Evolutionary conservation across 108 stramenopile genomes (phyloP).

Genomic region (Skeletonema menzelii): DNA sequence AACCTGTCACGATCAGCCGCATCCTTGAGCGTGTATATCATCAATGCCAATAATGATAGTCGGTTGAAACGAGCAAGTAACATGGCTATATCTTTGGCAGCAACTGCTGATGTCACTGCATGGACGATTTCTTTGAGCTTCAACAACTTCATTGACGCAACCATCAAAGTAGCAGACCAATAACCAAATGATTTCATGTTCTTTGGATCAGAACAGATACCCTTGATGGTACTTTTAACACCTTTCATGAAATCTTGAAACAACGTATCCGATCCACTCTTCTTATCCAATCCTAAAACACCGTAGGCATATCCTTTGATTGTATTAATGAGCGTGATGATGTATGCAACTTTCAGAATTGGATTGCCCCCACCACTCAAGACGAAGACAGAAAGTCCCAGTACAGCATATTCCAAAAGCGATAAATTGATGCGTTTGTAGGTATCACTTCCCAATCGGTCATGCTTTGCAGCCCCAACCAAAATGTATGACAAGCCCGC

Average conservation of each 20-base stretch:
- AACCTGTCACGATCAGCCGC: constrained; percentile 69
- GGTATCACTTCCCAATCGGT: constrained; percentile 67
- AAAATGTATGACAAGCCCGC: constrained; percentile 53
- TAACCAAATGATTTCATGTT: constrained; percentile 37
- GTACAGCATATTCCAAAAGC: constrained; percentile 24
- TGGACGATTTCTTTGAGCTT: constrained; percentile 42
- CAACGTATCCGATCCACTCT: not conserved
- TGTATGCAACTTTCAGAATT: constrained; percentile 15
- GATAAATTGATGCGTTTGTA: constrained; percentile 67
- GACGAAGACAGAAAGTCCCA: constrained; percentile 19
- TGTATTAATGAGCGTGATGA: constrained; percentile 14
- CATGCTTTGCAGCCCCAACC: constrained; percentile 43
- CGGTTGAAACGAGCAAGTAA: constrained; percentile 42
- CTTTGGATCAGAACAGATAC: constrained; percentile 10
- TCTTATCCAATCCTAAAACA: constrained; percentile 48
- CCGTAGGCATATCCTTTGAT: constrained; percentile 58
- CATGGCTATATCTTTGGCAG: constrained; percentile 4
- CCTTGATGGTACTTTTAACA: constrained; percentile 10
- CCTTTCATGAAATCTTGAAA: constrained; percentile 16
- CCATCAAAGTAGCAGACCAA: constrained; percentile 28
- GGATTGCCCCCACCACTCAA: constrained; percentile 15
- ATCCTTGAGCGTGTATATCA: constrained; percentile 65
- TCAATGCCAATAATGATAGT: constrained; percentile 44
- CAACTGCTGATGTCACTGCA: not conserved
- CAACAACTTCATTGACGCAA: constrained; percentile 28